Evolutionary conservation across 768 basidiomycete species (phyloP).

Genomic region (Pleurotus platypus): DNA sequence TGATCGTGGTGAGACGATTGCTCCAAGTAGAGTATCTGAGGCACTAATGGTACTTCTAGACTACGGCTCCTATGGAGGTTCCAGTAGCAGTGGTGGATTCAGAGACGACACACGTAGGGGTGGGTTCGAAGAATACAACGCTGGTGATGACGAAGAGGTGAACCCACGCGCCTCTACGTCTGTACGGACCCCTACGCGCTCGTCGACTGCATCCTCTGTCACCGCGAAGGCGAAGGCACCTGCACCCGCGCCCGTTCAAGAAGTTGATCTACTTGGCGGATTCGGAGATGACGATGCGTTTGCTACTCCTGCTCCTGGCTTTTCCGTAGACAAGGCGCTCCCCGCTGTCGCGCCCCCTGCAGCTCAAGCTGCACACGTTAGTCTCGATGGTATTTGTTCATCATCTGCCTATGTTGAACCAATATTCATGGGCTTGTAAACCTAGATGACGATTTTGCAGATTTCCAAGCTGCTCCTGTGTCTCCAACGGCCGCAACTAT

Average conservation of each 20-base stretch:
- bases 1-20: conserved; percentile 9
- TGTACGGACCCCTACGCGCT: conserved; percentile 32
- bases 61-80: conserved; percentile 27
- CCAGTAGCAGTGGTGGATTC: conserved; percentile 42
- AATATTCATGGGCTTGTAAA: too few species aligned
- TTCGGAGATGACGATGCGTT: conserved; percentile 60
- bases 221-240: conserved; percentile 32
- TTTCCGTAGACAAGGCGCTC: conserved; percentile 50
- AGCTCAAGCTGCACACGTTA: conserved; percentile 24
- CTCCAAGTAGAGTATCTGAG: conserved; percentile 10
- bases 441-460: conserved; percentile 79
- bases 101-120: conserved; percentile 52
- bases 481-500: conserved; percentile 14
- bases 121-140: conserved; percentile 92
- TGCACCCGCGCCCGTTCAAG: conserved; percentile 38
- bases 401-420: too few species aligned
- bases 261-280: conserved; percentile 73
- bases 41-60: conserved; percentile 22
- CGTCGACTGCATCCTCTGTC: conserved; percentile 12
- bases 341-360: conserved; percentile 32
- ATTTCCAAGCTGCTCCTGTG: conserved; percentile 75
- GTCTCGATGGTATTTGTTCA: conserved; percentile 37
- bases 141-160: conserved; percentile 79
- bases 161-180: conserved; percentile 28
- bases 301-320: conserved; percentile 23